Percentiles rank a stretch among this genome's conserved stretches.
These are phyloP conservation scores for Paramecium sonneborni DNA, from an alignment of 73 alveolate species.

Conservation along the genomic window DNA sequence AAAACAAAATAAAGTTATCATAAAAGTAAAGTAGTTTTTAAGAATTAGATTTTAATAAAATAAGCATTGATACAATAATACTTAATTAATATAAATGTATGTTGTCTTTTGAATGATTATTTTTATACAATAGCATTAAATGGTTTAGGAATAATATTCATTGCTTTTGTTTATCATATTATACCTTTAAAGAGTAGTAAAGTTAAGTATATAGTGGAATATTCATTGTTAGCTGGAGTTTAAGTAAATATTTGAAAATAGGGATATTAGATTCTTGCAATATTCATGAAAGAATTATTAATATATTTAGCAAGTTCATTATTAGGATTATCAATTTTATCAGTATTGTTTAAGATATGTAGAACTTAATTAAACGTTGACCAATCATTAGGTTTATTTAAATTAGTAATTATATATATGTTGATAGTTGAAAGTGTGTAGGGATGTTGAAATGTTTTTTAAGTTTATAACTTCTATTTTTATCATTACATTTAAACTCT, in stretches of 20 bases:
- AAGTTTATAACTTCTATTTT: not conserved
- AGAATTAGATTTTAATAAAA: not conserved
- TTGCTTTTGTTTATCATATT: not conserved
- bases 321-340: not conserved
- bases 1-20: not conserved
- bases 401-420: slow-evolving; percentile 1
- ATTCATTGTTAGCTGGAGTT: not conserved
- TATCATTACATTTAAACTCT: not conserved
- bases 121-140: not conserved
- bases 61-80: not conserved
- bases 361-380: not conserved
- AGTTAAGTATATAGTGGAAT: not conserved
- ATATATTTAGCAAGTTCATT: not conserved
- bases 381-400: not conserved
- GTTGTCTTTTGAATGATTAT: slow-evolving; percentile 33
- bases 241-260: not conserved
- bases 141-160: not conserved
- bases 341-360: not conserved
- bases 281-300: not conserved
- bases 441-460: slow-evolving; percentile 28
- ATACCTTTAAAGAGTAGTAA: not conserved
- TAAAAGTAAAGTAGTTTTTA: not conserved
- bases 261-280: not conserved
- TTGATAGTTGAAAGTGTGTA: slow-evolving; percentile 22
- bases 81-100: not conserved